phyloP scores from a whole-genome alignment of 176 grass and related monocot species.

The Oropetium thomaeum region DNA sequence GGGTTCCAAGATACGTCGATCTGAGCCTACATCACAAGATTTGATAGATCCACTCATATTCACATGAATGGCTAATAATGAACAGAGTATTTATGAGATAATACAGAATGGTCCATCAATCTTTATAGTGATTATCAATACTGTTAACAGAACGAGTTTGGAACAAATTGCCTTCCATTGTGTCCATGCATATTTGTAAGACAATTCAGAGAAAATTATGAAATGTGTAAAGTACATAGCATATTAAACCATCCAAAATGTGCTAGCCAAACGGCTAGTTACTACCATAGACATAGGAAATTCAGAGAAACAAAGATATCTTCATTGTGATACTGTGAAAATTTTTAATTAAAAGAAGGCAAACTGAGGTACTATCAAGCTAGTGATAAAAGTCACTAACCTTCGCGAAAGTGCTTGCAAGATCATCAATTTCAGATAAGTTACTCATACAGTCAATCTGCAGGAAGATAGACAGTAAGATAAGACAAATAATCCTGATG shows the following conservation, averaged over 20 bases:
- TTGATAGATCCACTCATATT: background rate
- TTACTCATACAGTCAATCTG: constrained; percentile 78
- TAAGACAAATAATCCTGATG: background rate
- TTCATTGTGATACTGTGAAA: background rate
- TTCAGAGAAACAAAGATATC: background rate
- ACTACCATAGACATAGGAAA: constrained; percentile 23
- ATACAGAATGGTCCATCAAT: background rate
- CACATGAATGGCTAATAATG: constrained; percentile 2
- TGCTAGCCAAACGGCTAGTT: constrained; percentile 6
- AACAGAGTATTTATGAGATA: background rate
- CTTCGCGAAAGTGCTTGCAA: constrained; percentile 91
- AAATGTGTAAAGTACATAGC: constrained; percentile 6
- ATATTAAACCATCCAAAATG: constrained; percentile 7
- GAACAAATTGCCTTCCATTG: background rate
- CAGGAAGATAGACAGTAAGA: constrained; percentile 26
- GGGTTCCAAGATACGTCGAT: background rate
- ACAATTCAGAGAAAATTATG: background rate
- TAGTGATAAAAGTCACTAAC: constrained; percentile 40
- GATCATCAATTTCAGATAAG: constrained; percentile 86
- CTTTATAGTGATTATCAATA: background rate
- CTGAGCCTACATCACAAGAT: background rate
- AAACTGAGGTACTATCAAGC: constrained; percentile 4
- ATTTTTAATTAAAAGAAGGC: background rate
- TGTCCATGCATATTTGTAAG: constrained; percentile 7
- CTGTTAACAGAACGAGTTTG: background rate